Base-by-base conservation (phyloP, 192 early-diverging fungal genomes). In the Gamsiella multidivaricata region DNA sequence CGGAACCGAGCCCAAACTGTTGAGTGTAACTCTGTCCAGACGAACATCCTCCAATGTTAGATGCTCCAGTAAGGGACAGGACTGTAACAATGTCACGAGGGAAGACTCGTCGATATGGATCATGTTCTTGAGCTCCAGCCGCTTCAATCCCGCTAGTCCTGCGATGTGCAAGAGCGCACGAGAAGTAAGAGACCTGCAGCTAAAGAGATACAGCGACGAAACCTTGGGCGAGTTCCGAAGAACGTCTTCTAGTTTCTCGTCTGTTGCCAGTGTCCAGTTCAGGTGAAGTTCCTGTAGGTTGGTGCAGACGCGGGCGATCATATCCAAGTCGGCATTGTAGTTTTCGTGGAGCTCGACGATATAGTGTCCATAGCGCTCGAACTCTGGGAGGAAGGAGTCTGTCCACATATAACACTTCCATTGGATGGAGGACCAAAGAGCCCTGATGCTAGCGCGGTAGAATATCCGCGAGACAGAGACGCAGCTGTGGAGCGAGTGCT, bases 351-450 rank as follows among this genome's bases (percentile, higher is more conserved):
- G 54, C 41, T 78, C 74, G 29, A 69, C 45, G 2, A 66, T 59
- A 25, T 69, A 59, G 39, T 64, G 74, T 34, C 74, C 74, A 36
- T 78, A 78, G 14, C 74, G 74, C 22, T 64, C 54, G 51, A 78
- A 69, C 25, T 78, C 65, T 34, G 74, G 45, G 8, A 68, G 52
- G 33, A 66, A 75, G 3, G 66, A 78, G 10, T 53, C 53, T 25
- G 34, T 67, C 43, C 43, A 46, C 5, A 54, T 14, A 52, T 54
- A 41, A 10, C 54, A 64, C 54, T 58, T 78, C 74, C 74, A 78
- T 34, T 69, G 65, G 15, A 78, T 66, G 5, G 45, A 28, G 12
- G 47, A 31, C 74, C 74, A 78, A 22, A 78, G 59, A 9, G 25
- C 52, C 5, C 66, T 53, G 46, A 78, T 63, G 12, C 59, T 58